These are phyloP conservation scores for Tylopilus rubrobrunneus DNA, from an alignment of 768 basidiomycete species.

Conservation along the genomic window DNA sequence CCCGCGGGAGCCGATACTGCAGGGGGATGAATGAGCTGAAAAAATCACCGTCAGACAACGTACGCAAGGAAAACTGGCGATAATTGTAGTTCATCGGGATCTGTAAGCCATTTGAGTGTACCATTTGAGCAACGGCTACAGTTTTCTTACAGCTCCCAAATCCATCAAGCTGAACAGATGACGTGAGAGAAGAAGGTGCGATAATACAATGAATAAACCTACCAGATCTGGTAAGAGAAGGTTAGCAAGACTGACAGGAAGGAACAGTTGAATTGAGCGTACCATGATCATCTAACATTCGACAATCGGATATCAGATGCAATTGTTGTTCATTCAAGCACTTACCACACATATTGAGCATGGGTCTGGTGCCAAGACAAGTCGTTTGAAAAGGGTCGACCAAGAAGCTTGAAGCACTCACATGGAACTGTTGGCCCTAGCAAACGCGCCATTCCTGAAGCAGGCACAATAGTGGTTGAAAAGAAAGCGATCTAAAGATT, in stretches of 20 bases:
- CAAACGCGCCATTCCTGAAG: conserved; percentile 88
- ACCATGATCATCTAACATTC: conserved; percentile 74
- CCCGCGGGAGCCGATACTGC: conserved; percentile 75
- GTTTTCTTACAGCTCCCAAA: conserved; percentile 71
- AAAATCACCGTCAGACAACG: conserved; percentile 6
- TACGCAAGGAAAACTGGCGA: conserved; percentile 72
- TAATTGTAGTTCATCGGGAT: conserved; percentile 75
- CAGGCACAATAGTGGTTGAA: conserved; percentile 88
- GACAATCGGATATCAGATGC: not conserved
- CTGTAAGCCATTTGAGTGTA: conserved; percentile 32
- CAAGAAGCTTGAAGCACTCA: conserved; percentile 35
- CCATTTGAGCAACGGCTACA: not conserved
- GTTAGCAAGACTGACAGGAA: conserved; percentile 5
- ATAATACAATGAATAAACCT: conserved; percentile 14
- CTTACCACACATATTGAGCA: conserved; percentile 84
- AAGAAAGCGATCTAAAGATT: conserved; percentile 80
- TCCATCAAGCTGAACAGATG: conserved; percentile 61
- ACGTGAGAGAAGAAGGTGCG: not conserved
- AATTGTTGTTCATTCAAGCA: not conserved
- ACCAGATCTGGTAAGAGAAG: conserved; percentile 41
- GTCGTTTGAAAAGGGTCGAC: not conserved
- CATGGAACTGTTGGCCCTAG: conserved; percentile 87
- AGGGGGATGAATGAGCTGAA: not conserved
- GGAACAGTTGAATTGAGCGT: conserved; percentile 16
- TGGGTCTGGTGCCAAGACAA: conserved; percentile 51